Conservation (phyloP, 2,329 filamentous ascomycete genomes). For the Cladophialophora exuberans region DNA sequence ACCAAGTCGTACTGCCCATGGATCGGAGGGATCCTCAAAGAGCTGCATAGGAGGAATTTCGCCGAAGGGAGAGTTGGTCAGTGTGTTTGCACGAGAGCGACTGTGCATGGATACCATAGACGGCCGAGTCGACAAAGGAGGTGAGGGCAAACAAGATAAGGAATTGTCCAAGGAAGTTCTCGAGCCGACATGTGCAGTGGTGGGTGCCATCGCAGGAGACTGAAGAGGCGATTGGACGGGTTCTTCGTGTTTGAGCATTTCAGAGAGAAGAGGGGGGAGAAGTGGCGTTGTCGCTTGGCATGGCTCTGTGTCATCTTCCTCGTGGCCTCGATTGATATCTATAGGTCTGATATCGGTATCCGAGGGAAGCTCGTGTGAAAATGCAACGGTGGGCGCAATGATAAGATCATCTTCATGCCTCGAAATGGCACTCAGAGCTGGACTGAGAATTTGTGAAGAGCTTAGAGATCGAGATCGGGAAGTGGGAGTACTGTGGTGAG, state of each 20-base stretch:
- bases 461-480: conserved; percentile 47
- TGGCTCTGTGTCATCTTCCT: conserved; percentile 58
- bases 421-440: conserved; percentile 40
- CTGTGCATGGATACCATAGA: conserved; percentile 74
- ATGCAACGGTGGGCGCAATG: conserved; percentile 65
- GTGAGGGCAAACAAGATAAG: conserved; percentile 60
- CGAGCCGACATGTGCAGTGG: conserved; percentile 46
- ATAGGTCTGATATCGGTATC: conserved; percentile 55
- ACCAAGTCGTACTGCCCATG: conserved; percentile 82
- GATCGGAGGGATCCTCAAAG: conserved; percentile 67
- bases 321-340: conserved; percentile 57
- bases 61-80: conserved; percentile 54
- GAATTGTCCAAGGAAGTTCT: conserved; percentile 54
- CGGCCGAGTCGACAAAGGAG: conserved; percentile 74
- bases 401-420: conserved; percentile 59
- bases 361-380: conserved; percentile 57
- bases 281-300: conserved; percentile 78
- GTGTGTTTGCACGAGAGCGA: conserved; percentile 48
- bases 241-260: conserved; percentile 55
- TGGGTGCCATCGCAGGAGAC: conserved; percentile 76
- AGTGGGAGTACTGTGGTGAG: conserved; percentile 61
- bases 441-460: conserved; percentile 44
- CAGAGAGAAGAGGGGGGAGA: conserved; percentile 77
- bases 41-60: conserved; percentile 68
- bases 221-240: conserved; percentile 79